Evolutionary conservation across 2,329 filamentous ascomycete species (phyloP).

Genomic region (Trichophaea hybrida): DNA sequence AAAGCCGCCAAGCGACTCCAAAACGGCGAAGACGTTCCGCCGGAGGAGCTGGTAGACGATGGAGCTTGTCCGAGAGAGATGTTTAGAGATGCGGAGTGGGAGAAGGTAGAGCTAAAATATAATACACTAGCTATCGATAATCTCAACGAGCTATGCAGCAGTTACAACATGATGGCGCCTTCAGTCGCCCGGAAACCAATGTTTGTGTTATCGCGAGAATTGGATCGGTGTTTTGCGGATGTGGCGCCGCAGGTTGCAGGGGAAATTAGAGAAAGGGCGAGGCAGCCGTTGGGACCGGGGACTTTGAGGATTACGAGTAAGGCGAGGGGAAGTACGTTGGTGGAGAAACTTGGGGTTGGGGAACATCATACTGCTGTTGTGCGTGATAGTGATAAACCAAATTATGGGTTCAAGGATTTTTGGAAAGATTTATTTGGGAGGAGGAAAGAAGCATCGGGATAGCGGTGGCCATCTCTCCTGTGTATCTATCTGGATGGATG

Average conservation of each 20-base stretch:
- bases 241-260: slow-evolving; percentile 62
- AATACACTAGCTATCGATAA: slow-evolving; percentile 60
- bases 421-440: slow-evolving; percentile 60
- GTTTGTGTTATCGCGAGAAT: slow-evolving; percentile 67
- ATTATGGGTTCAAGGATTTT: slow-evolving; percentile 79
- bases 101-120: slow-evolving; percentile 57
- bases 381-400: slow-evolving; percentile 57
- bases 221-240: slow-evolving; percentile 68
- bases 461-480: too few relatives aligned
- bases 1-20: slow-evolving; percentile 1
- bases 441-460: not conserved
- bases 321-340: slow-evolving; percentile 29
- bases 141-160: slow-evolving; percentile 65
- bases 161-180: slow-evolving; percentile 91
- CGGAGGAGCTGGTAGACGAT: slow-evolving; percentile 28
- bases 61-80: slow-evolving; percentile 35
- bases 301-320: slow-evolving; percentile 10
- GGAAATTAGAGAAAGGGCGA: slow-evolving; percentile 57
- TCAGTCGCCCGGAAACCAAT: slow-evolving; percentile 88
- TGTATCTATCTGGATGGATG: too few relatives aligned
- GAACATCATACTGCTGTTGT: slow-evolving; percentile 44
- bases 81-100: slow-evolving; percentile 68
- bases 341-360: slow-evolving; percentile 33
- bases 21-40: slow-evolving; percentile 9
- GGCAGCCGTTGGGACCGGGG: slow-evolving; percentile 30